Conservation (phyloP, 768 basidiomycete species). For the Pleurotus citrinopileatus region DNA sequence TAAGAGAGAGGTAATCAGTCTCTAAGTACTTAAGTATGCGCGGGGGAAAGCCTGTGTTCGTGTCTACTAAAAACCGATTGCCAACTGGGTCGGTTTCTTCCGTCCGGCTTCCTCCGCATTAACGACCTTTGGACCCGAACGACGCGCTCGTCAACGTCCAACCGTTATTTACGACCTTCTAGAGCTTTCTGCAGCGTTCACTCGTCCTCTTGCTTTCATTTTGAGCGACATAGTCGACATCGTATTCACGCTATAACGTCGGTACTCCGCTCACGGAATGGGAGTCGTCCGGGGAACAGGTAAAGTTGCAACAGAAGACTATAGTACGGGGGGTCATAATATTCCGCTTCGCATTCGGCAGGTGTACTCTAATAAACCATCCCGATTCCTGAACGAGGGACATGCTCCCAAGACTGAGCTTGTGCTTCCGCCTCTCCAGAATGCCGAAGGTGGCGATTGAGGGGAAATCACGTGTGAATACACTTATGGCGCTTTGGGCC, state of each 20-base stretch:
- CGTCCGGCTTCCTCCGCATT: constrained; percentile 8
- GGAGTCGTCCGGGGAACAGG: too few species aligned
- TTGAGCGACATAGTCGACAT: background rate
- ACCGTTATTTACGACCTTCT: background rate
- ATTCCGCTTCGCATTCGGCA: too few species aligned
- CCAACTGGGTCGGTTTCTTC: constrained; percentile 5
- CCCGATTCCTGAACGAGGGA: too few species aligned
- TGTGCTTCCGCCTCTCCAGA: constrained; percentile 6
- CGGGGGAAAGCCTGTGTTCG: too few species aligned
- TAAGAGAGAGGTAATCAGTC: too few species aligned
- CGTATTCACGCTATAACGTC: too few species aligned
- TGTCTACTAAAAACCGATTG: background rate
- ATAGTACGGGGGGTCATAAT: too few species aligned
- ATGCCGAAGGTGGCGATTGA: constrained; percentile 5
- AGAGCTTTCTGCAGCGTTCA: background rate
- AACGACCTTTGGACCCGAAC: background rate
- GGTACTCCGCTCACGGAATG: background rate
- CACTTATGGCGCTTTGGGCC: constrained; percentile 10
- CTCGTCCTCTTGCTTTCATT: background rate
- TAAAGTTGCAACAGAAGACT: too few species aligned
- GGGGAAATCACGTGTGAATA: constrained; percentile 22
- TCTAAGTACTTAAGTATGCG: too few species aligned
- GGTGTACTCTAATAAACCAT: too few species aligned
- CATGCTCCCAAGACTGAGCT: too few species aligned
- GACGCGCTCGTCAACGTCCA: background rate